phyloP scores from a whole-genome alignment of 2,329 filamentous ascomycete genomes.

The Calonectria crousiana region DNA sequence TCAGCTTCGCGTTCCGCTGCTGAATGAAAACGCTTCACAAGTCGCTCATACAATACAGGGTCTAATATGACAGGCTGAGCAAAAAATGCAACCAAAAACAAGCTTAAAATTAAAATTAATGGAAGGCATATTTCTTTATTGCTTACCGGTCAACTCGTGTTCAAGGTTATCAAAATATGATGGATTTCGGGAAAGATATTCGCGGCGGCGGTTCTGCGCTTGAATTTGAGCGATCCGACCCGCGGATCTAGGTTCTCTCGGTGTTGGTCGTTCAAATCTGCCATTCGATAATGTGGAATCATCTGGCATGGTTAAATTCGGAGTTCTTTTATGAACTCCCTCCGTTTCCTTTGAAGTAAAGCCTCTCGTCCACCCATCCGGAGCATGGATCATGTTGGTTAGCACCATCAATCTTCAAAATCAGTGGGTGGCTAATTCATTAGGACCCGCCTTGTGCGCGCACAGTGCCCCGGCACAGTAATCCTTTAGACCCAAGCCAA shows the following conservation, averaged over 20 bases:
- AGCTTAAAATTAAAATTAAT: background rate
- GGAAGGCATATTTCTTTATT: background rate
- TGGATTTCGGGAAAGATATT: slow-evolving; percentile 79
- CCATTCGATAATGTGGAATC: background rate
- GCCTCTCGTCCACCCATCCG: background rate
- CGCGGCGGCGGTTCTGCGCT: slow-evolving; percentile 81
- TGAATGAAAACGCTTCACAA: slow-evolving; percentile 83
- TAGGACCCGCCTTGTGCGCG: background rate
- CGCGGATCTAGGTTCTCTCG: slow-evolving; percentile 58
- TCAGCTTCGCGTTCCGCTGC: slow-evolving; percentile 79
- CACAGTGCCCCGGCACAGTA: background rate
- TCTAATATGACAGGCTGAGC: slow-evolving; percentile 58
- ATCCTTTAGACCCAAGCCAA: background rate
- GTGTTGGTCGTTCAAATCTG: slow-evolving; percentile 53
- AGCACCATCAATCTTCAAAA: background rate
- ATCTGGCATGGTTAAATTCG: background rate
- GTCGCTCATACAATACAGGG: slow-evolving; percentile 83
- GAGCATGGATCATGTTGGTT: background rate
- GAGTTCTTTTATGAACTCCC: background rate
- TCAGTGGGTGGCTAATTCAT: background rate
- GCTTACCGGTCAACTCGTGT: slow-evolving; percentile 66
- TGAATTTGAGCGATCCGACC: slow-evolving; percentile 61
- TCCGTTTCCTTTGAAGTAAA: background rate
- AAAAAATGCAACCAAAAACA: background rate
- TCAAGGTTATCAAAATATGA: slow-evolving; percentile 74